Percentiles rank a stretch among this genome's conserved stretches.
Evolutionary conservation across 164 flowering plant genomes (phyloP).

Genomic region (Vitis labrusca): DNA sequence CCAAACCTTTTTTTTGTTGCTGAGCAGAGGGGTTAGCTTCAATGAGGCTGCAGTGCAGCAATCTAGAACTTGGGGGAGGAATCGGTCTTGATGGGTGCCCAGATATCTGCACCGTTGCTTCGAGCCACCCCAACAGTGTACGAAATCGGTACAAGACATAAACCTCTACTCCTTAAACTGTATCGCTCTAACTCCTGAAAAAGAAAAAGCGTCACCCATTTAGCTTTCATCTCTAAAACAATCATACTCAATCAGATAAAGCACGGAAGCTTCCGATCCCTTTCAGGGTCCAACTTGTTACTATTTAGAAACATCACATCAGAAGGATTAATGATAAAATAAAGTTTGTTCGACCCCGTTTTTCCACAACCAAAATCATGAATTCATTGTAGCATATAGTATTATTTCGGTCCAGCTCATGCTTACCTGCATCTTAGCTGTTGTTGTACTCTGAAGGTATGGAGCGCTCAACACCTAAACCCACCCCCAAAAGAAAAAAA

Average conservation of each 20-base stretch:
- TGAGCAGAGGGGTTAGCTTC: background rate
- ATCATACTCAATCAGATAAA: too few species aligned
- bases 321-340: too few species aligned
- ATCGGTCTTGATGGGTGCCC: conserved; percentile 79
- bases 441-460: conserved; percentile 50
- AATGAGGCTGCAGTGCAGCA: conserved; percentile 12
- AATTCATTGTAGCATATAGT: background rate
- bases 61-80: conserved; percentile 35
- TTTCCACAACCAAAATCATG: background rate
- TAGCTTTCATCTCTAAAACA: too few species aligned
- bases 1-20: background rate
- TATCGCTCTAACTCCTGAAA: conserved; percentile 50
- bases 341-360: background rate
- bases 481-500: conserved; percentile 7
- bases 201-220: background rate
- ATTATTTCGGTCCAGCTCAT: background rate
- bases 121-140: conserved; percentile 61
- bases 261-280: too few species aligned
- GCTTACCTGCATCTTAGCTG: conserved; percentile 52
- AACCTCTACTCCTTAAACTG: conserved; percentile 67
- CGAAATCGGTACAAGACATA: conserved; percentile 78
- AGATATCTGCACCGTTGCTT: conserved; percentile 94
- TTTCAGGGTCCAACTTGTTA: too few species aligned
- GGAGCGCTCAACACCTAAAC: conserved; percentile 89
- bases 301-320: too few species aligned